Evolutionary conservation across 2,329 filamentous ascomycete genomes (phyloP), one percentile per base, ranked within the genome.

Genomic region (Claviceps sorghi): DNA sequence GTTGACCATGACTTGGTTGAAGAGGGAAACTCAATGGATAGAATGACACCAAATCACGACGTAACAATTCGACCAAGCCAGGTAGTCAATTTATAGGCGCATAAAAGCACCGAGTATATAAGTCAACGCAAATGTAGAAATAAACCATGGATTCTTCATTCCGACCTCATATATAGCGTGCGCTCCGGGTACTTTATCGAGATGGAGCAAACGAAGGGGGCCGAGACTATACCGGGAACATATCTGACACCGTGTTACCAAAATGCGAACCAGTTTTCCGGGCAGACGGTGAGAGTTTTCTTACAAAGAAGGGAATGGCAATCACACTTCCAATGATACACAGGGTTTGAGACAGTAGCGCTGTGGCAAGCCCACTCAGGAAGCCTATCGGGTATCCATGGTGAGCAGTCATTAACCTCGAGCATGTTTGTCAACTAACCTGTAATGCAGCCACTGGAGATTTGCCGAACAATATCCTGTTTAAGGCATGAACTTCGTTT

Each of bases 1-100:
- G 48, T 64, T 85, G 59, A 86, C 88, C 1, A 71, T 79, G 66
- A 78, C 77, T 52, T 98, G 91, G 91, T 72, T 98, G 61, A 78
- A 87, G 70, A 80, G 87, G 62, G 93, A 98, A 72, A 94, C 87
- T n/a, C 75, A 6, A 77, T 83, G 57, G 57, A 62, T 65, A 41
- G 46, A 52, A 21, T 45, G 10, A 52, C 19, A 43, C 9, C 7
- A 21, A 38, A 17, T 15, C 21, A 15, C 41, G n/a, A 36, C 42
- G 48, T 30, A 50, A 48, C 43, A 43, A 45, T 29, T 9, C 43
- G 29, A 15, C 11, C 30, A n/a, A 21, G n/a, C 36, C 38, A 34
- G 32, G 9, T 42, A 21, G 8, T 58, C 68, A 80, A 15, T 11
- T 58, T 69, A 80, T 53, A 83, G 74, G 49, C 60, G 64, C 52